These are phyloP conservation scores for Metrosideros polymorpha DNA, from an alignment of 441 rosid species.

Conservation along the genomic window DNA sequence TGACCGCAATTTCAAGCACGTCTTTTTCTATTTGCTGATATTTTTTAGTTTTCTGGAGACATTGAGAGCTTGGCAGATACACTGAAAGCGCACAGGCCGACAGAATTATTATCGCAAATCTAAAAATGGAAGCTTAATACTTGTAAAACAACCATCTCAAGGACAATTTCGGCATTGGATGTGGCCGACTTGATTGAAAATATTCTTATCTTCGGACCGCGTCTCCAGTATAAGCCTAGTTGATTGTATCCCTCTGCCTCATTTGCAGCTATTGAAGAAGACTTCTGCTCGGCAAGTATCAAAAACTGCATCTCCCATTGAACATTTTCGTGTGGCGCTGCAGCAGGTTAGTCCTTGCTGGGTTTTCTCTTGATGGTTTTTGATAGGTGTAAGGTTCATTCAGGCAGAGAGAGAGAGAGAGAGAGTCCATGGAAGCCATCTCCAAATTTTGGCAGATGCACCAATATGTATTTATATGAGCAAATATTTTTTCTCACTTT, in stretches of 20 bases:
- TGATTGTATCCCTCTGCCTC: slow-evolving; percentile 22
- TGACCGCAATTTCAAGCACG: not conserved
- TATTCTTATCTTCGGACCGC: not conserved
- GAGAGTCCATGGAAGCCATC: not conserved
- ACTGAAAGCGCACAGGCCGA: not conserved
- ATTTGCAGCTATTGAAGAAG: slow-evolving; percentile 87
- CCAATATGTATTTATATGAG: not conserved
- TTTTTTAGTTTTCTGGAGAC: not conserved
- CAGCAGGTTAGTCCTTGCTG: slow-evolving; percentile 53
- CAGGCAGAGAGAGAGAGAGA: not conserved
- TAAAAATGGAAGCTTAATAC: not conserved
- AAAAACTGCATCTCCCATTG: slow-evolving; percentile 77
- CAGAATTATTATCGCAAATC: not conserved
- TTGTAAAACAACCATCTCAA: not conserved
- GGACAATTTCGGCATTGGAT: not conserved
- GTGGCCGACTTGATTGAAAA: not conserved
- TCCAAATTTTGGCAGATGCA: not conserved
- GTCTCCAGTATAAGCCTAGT: not conserved
- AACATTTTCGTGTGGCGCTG: slow-evolving; percentile 65
- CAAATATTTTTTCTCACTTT: not conserved
- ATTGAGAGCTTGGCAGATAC: not conserved
- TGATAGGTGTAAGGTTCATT: not conserved
- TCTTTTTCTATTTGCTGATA: not conserved
- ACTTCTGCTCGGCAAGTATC: slow-evolving; percentile 76
- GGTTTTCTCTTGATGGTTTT: not conserved